Conservation (phyloP, 805 yeast genomes). For the Lachancea kluyveri region DNA sequence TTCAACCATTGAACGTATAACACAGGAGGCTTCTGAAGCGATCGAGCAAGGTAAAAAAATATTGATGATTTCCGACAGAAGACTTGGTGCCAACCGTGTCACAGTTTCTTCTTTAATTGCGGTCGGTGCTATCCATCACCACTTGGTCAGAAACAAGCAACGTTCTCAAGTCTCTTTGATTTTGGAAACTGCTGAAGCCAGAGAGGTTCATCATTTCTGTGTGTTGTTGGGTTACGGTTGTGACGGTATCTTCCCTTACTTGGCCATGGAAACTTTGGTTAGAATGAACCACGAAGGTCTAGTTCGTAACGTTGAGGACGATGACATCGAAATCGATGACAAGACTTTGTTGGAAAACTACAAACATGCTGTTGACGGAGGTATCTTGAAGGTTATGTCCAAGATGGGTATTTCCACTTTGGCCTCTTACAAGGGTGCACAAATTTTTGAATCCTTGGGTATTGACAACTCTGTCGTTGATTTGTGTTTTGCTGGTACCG, state of each 20-base stretch:
- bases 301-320: constrained; percentile 41
- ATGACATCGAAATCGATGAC: constrained; percentile 38
- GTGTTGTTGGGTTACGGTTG: constrained; percentile 95
- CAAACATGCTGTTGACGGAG: constrained; percentile 80
- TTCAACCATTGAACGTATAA: constrained; percentile 76
- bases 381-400: constrained; percentile 94
- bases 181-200: constrained; percentile 93
- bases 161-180: constrained; percentile 91
- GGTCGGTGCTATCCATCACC: constrained; percentile 96
- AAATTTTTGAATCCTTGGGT: constrained; percentile 95
- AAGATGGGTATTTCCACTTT: constrained; percentile 98
- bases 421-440: constrained; percentile 99
- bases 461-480: constrained; percentile 93
- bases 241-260: constrained; percentile 91
- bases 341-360: constrained; percentile 67
- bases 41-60: constrained; percentile 71
- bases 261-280: constrained; percentile 82
- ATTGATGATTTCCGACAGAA: constrained; percentile 69
- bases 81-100: constrained; percentile 53
- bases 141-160: constrained; percentile 89
- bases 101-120: constrained; percentile 87
- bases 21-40: constrained; percentile 81
- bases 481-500: constrained; percentile 94
- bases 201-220: constrained; percentile 95
- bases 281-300: constrained; percentile 80